Conservation (phyloP, 2,329 filamentous ascomycete species). For the Periconia sp. region DNA sequence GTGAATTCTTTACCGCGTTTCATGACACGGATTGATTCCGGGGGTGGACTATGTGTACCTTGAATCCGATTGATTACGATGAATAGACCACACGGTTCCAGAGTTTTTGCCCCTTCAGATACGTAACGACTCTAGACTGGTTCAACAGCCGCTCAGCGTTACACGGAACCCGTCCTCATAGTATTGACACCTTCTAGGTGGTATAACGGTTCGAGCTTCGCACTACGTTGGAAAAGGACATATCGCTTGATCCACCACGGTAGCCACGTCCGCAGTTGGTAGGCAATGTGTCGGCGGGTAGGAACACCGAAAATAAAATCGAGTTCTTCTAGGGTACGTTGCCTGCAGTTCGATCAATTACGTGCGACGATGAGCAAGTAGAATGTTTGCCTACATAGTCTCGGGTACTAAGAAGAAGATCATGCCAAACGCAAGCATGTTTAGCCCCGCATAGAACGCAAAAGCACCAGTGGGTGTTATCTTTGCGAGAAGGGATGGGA, state of each 20-base stretch:
- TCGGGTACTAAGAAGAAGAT: constrained; percentile 41
- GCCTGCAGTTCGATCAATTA: constrained; percentile 16
- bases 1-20: too few relatives aligned
- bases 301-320: constrained; percentile 49
- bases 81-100: too few relatives aligned
- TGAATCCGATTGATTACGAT: too few relatives aligned
- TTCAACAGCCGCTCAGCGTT: too few relatives aligned
- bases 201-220: constrained; percentile 4
- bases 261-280: constrained; percentile 46
- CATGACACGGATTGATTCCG: too few relatives aligned
- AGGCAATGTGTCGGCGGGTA: constrained; percentile 41
- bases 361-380: not conserved
- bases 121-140: too few relatives aligned
- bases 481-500: constrained; percentile 43
- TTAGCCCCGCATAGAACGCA: constrained; percentile 46
- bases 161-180: constrained; percentile 3
- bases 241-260: constrained; percentile 55
- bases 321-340: constrained; percentile 37
- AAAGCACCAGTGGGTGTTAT: constrained; percentile 48
- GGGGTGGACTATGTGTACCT: too few relatives aligned
- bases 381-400: constrained; percentile 19
- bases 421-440: constrained; percentile 31
- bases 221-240: constrained; percentile 27
- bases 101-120: too few relatives aligned
- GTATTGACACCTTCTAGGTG: constrained; percentile 5